Percentiles rank a stretch among this genome's conserved stretches.
Evolutionary conservation across 192 early-diverging fungal genomes (phyloP).

Genomic region (Backusella luteola): DNA sequence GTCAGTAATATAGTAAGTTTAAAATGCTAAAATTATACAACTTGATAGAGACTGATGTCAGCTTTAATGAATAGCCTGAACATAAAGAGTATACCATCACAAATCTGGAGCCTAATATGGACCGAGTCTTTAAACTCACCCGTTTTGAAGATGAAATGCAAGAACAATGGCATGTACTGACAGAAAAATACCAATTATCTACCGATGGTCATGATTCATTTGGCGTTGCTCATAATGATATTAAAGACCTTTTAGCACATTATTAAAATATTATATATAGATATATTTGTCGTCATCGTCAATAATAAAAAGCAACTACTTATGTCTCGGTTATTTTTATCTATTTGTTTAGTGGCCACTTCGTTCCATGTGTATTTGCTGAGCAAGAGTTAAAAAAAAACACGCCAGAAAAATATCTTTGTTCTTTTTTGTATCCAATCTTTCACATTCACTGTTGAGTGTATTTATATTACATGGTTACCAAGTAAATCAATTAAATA

Average conservation of each 20-base stretch:
- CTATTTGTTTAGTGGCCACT: too few relatives aligned
- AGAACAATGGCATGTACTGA: constrained; percentile 1
- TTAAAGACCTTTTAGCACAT: not conserved
- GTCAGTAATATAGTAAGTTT: not conserved
- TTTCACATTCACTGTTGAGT: too few relatives aligned
- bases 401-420: too few relatives aligned
- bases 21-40: not conserved
- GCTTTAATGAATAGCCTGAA: not conserved
- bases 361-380: too few relatives aligned
- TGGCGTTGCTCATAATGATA: not conserved
- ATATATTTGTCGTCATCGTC: not conserved
- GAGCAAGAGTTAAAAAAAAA: too few relatives aligned
- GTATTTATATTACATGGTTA: too few relatives aligned
- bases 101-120: not conserved
- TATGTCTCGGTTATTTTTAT: not conserved
- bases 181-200: not conserved
- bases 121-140: not conserved
- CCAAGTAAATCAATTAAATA: too few relatives aligned
- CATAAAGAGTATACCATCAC: not conserved
- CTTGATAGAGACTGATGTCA: not conserved
- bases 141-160: constrained; percentile 7
- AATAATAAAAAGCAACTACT: not conserved
- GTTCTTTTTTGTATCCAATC: too few relatives aligned
- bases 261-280: not conserved
- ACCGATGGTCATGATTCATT: not conserved